Evolutionary conservation across 179 eudicot genomes (phyloP).

Genomic region (Beta lomatogona): DNA sequence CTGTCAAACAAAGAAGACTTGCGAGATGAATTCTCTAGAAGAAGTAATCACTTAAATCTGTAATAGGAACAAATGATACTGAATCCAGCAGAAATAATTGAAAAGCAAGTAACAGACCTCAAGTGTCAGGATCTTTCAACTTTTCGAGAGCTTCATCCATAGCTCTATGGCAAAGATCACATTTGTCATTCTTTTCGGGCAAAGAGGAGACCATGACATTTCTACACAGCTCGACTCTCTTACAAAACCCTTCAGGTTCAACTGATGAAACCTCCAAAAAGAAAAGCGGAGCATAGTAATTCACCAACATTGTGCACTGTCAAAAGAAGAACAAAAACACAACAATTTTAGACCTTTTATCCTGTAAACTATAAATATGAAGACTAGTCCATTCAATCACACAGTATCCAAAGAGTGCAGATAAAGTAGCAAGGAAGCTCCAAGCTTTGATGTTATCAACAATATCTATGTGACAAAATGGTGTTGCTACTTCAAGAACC

Average conservation of each 20-base stretch:
- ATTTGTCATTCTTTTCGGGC: slow-evolving; percentile 40
- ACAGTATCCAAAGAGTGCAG: not conserved
- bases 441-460: not conserved
- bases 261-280: slow-evolving; percentile 60
- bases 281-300: slow-evolving; percentile 65
- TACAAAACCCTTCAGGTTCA: slow-evolving; percentile 63
- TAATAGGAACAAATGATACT: not conserved
- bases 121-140: slow-evolving; percentile 81
- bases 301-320: slow-evolving; percentile 77
- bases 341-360: not conserved
- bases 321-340: slow-evolving; percentile 13
- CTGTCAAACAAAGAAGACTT: slow-evolving; percentile 37
- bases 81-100: not conserved
- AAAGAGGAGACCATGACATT: slow-evolving; percentile 29
- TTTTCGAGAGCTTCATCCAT: slow-evolving; percentile 57
- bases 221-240: slow-evolving; percentile 55
- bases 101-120: slow-evolving; percentile 47
- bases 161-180: slow-evolving; percentile 62
- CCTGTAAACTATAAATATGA: not conserved
- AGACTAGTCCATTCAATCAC: not conserved
- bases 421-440: not conserved
- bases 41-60: not conserved
- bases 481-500: not conserved
- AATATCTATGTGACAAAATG: not conserved
- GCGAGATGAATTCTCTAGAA: slow-evolving; percentile 1